Evolutionary conservation across 2,329 filamentous ascomycete genomes (phyloP), one percentile per base, ranked within the genome.

Genomic region (Graphium sp.): DNA sequence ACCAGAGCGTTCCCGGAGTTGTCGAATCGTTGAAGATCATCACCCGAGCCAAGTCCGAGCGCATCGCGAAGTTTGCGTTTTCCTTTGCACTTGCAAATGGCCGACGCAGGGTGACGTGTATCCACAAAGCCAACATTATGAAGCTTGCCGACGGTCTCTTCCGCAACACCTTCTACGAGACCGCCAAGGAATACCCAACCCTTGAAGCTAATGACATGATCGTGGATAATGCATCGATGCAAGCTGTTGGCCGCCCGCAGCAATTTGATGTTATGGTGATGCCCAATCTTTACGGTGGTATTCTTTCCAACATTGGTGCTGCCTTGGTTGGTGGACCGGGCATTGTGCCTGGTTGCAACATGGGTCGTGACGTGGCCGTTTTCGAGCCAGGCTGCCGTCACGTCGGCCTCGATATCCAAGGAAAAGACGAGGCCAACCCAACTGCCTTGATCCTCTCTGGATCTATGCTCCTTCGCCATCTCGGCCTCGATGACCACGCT

Each of bases 71-170:
- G 62, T 98, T 98, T 52, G 89, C 89, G 41, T 95, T 95, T 56
- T 78, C 80, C 52, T 98, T 98, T 50, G 89, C 89, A 34, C 77
- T 95, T 34, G 89, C 89, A 58, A 98, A 98, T 71, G 87, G 91
- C 72, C 75, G 89, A 53, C 87, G 91, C 70, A 95, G 95, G 79
- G 83, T 98, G 33, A 95, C 89, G 42, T 94, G 87, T 66, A 95
- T 98, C 53, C 89, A 98, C 78, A 98, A 98, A 73, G 89, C 89
- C 61, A 98, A 98, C 71, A 98, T 98, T 66, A 98, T 98, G 89
- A 98, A 98, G 73, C 71, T 98, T 34, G 87, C 85, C 54, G 89
- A 98, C 46, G 89, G 89, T 59, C 80, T 98, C 33, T 98, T 98
- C 82, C 80, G 89, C 55, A 87, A 76, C 63, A 95, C 89, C 43